phyloP scores from a whole-genome alignment of 2,329 filamentous ascomycete genomes.

The Cercospora nicotianae region DNA sequence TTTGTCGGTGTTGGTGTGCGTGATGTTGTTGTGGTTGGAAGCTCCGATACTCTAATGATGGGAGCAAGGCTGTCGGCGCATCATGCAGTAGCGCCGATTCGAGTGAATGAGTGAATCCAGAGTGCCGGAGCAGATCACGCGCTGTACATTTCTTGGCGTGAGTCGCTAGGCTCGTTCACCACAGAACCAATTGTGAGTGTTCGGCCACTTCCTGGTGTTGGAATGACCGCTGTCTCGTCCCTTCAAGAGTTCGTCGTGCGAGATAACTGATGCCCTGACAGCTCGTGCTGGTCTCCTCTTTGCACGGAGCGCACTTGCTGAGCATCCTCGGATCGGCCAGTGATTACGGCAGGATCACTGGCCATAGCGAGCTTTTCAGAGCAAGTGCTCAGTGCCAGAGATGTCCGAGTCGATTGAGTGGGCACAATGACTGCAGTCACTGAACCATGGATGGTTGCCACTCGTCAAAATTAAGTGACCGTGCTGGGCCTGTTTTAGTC shows the following conservation, averaged over 20 bases:
- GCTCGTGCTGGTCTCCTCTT: neutral
- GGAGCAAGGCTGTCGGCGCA: neutral
- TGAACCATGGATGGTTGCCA: neutral
- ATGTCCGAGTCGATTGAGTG: neutral
- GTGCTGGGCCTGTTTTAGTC: neutral
- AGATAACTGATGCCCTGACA: neutral
- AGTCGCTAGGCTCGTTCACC: neutral
- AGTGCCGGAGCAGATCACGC: neutral
- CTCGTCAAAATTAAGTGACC: neutral
- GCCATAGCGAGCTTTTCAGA: neutral
- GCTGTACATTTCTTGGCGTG: neutral
- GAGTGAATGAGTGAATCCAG: neutral
- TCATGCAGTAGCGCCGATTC: neutral
- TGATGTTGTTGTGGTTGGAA: neutral
- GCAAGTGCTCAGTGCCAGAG: neutral
- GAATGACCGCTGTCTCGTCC: neutral
- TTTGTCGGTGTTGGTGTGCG: neutral
- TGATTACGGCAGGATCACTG: neutral
- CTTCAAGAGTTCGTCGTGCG: neutral
- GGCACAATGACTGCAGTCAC: neutral
- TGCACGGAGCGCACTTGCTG: neutral
- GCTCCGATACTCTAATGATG: neutral
- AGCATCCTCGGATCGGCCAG: neutral
- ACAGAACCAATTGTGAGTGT: neutral
- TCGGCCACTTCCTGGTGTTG: neutral